Percentiles rank a stretch among this genome's conserved stretches.
Evolutionary conservation across 1,284 basidiomycete species (phyloP).

Genomic region (Golubevia pallescens): DNA sequence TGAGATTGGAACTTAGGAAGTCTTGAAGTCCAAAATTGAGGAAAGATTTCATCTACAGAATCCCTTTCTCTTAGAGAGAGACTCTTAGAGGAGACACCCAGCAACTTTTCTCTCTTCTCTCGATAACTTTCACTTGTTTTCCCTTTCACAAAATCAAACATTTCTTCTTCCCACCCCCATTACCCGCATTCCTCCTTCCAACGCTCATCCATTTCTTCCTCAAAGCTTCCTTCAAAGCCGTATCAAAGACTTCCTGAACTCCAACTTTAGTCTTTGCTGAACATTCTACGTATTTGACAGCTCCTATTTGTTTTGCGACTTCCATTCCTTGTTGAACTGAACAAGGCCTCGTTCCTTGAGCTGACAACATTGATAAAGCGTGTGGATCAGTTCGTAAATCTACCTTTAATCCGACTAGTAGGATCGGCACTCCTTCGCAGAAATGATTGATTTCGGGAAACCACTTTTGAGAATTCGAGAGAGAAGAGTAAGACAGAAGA

Average conservation of each 20-base stretch:
- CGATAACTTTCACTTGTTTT: conserved; percentile 10
- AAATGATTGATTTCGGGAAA: conserved; percentile 97
- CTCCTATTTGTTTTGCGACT: conserved; percentile 15
- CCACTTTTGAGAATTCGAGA: conserved; percentile 72
- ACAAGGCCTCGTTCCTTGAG: conserved; percentile 86
- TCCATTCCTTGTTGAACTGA: conserved; percentile 69
- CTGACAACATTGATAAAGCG: conserved; percentile 86
- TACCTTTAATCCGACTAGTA: conserved; percentile 91
- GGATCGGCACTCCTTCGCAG: conserved; percentile 88
- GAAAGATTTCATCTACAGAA: no score
- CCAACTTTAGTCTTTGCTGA: conserved; percentile 87
- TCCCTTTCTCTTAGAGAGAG: not conserved
- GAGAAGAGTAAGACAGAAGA: not conserved
- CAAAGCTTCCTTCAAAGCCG: conserved; percentile 86
- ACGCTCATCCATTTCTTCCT: conserved; percentile 57
- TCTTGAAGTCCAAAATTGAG: no score
- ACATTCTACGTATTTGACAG: conserved; percentile 82
- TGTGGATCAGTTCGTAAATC: conserved; percentile 87
- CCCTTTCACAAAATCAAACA: conserved; percentile 75
- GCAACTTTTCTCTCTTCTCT: conserved; percentile 9
- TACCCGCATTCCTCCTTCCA: conserved; percentile 23
- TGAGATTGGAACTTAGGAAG: no score
- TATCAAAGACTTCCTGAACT: conserved; percentile 89
- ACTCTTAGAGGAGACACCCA: conserved; percentile 13
- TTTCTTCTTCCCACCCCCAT: conserved; percentile 69